Evolutionary conservation across 495 filamentous ascomycete genomes (phyloP).

Genomic region (Aspergillus heteromorphus): DNA sequence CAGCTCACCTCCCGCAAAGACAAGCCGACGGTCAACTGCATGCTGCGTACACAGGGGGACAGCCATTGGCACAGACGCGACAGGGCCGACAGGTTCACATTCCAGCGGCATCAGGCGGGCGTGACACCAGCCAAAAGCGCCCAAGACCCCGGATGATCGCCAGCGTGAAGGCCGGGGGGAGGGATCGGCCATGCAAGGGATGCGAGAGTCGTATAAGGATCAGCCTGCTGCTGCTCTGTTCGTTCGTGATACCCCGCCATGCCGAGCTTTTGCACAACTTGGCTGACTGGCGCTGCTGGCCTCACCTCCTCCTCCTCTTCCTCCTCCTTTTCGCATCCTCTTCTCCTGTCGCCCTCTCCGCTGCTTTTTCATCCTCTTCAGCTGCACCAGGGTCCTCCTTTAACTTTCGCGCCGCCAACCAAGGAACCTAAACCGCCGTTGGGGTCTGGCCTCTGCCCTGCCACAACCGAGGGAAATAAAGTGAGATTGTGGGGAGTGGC

Average conservation of each 20-base stretch:
- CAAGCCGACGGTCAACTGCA: not conserved
- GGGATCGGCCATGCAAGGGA: not conserved
- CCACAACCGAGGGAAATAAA: no score
- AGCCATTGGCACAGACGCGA: not conserved
- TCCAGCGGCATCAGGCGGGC: not conserved
- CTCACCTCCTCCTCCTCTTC: not conserved
- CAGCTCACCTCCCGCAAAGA: not conserved
- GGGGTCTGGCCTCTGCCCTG: no score
- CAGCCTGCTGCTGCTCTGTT: not conserved
- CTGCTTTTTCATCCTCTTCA: no score
- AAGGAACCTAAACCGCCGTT: no score
- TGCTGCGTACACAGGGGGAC: not conserved
- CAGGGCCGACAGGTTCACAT: not conserved
- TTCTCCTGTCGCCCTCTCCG: not conserved
- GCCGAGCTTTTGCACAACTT: constrained; percentile 7
- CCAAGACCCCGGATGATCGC: not conserved
- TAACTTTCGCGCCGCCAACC: no score
- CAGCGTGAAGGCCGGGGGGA: not conserved
- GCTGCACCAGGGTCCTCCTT: no score
- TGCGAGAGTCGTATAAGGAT: not conserved
- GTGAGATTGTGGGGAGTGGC: no score
- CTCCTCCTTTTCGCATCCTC: not conserved
- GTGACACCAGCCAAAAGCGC: not conserved
- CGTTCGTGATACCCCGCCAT: constrained; percentile 8
- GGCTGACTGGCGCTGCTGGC: not conserved